Percentiles rank a stretch among this genome's conserved stretches.
These are phyloP conservation scores for Helminthosporium solani DNA, from an alignment of 2,329 filamentous ascomycete genomes.

Conservation along the genomic window DNA sequence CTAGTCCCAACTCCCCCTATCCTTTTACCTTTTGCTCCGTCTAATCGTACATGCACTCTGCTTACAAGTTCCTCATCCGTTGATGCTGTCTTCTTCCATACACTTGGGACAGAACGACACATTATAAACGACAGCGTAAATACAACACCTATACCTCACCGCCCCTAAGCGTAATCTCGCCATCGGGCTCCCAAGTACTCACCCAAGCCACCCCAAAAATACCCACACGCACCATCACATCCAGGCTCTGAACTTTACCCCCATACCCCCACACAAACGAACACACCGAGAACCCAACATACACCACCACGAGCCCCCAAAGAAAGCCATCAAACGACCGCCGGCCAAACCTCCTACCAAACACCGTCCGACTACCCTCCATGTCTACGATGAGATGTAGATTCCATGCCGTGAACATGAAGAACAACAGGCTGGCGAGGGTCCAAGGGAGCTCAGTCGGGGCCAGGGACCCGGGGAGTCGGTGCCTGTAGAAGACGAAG, in stretches of 20 bases:
- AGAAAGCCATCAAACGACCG: conserved; percentile 13
- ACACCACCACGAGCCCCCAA: conserved; percentile 6
- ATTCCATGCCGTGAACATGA: conserved; percentile 18
- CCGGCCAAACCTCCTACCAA: conserved; percentile 6
- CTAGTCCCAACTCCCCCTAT: too few species aligned
- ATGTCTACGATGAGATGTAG: conserved; percentile 15
- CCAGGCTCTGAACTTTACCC: background rate
- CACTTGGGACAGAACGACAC: too few species aligned
- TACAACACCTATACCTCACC: background rate
- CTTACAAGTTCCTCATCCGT: too few species aligned
- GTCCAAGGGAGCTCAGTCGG: background rate
- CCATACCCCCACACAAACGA: background rate
- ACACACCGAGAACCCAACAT: conserved; percentile 5
- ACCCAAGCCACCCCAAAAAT: conserved; percentile 15
- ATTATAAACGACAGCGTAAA: too few species aligned
- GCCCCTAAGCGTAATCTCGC: background rate
- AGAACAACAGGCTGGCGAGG: conserved; percentile 11
- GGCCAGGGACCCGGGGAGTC: background rate
- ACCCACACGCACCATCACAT: conserved; percentile 4
- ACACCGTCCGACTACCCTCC: conserved; percentile 9
- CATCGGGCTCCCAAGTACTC: background rate
- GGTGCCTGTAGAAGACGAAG: background rate
- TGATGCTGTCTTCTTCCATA: too few species aligned
- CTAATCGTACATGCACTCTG: too few species aligned
- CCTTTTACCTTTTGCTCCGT: too few species aligned